phyloP scores from a whole-genome alignment of 768 basidiomycete species.

The Suillus occidentalis region DNA sequence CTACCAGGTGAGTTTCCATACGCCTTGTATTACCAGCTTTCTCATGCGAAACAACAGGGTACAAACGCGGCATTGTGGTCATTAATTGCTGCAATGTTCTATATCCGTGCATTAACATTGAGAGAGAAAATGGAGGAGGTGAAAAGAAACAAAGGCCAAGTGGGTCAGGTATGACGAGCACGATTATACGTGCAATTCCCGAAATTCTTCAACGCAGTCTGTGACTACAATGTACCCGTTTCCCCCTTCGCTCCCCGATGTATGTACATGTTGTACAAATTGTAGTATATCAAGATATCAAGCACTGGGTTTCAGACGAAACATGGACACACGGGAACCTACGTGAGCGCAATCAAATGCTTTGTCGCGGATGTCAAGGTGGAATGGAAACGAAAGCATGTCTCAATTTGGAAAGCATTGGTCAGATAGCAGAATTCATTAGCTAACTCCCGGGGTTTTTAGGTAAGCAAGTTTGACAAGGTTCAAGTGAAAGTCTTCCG shows the following conservation, averaged over 20 bases:
- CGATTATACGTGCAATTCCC: not conserved
- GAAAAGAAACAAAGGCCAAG: constrained; percentile 60
- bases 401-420: not conserved
- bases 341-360: not conserved
- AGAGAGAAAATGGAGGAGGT: constrained; percentile 72
- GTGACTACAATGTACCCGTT: not conserved
- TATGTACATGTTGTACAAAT: not conserved
- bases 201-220: not conserved
- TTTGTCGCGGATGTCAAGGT: not conserved
- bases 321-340: not conserved
- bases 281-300: not conserved
- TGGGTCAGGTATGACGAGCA: constrained; percentile 50
- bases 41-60: constrained; percentile 48
- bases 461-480: not conserved
- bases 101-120: constrained; percentile 59
- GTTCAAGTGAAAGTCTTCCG: no score
- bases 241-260: not conserved
- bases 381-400: not conserved
- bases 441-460: not conserved
- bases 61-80: constrained; percentile 84
- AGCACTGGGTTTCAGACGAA: not conserved
- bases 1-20: constrained; percentile 63
- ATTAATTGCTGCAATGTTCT: constrained; percentile 67
- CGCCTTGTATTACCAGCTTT: not conserved
- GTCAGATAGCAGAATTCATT: not conserved